Evolutionary conservation across 2,329 filamentous ascomycete genomes (phyloP).

Genomic region (Stachybotrys echinatus): DNA sequence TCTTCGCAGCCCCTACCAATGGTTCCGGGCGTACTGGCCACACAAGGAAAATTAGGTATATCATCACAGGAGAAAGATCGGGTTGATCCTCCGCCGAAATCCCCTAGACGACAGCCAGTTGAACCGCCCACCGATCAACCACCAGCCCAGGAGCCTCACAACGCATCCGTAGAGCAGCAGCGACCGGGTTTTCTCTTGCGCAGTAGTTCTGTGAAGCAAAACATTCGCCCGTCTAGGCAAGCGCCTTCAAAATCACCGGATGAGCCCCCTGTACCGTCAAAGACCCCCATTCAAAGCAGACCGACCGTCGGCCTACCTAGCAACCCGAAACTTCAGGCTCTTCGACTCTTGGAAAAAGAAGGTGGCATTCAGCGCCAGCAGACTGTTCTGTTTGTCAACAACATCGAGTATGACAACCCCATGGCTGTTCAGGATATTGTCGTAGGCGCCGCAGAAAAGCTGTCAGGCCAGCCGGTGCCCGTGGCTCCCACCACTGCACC

Average conservation of each 20-base stretch:
- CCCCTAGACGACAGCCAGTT: neutral
- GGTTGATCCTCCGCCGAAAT: neutral
- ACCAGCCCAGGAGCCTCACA: neutral
- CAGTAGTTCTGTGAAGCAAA: conserved; percentile 20
- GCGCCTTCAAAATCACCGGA: conserved; percentile 13
- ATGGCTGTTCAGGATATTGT: conserved; percentile 43
- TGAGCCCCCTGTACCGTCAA: conserved; percentile 16
- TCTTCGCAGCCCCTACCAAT: neutral
- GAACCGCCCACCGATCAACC: neutral
- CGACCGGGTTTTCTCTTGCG: conserved; percentile 20
- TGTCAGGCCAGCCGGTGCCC: neutral
- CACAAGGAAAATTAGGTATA: neutral
- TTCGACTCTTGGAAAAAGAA: conserved; percentile 22
- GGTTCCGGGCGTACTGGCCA: neutral
- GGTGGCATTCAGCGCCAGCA: conserved; percentile 25
- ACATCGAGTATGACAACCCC: conserved; percentile 51
- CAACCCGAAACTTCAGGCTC: conserved; percentile 36
- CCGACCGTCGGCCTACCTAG: conserved; percentile 41
- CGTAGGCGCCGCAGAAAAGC: conserved; percentile 24
- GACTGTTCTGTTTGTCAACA: conserved; percentile 51
- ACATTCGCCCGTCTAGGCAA: conserved; percentile 25
- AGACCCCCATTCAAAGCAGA: conserved; percentile 35
- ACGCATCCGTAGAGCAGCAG: neutral
- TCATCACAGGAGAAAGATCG: neutral
- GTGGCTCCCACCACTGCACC: neutral